A percentile compares a stretch with the other conserved stretches of the same genome.
phyloP scores from a whole-genome alignment of 768 basidiomycete genomes.

The Podaxis sp. region DNA sequence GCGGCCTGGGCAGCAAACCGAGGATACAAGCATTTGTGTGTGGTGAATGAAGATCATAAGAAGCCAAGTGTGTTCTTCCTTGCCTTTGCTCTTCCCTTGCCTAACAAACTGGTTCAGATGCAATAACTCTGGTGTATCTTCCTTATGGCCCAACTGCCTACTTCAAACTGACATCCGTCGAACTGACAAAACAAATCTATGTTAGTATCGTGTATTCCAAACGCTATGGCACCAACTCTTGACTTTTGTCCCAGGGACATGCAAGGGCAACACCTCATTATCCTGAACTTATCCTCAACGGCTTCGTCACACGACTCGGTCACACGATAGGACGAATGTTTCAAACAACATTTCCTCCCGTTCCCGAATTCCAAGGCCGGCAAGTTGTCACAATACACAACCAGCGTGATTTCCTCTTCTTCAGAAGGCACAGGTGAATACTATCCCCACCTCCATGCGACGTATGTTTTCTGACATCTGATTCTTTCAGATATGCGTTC shows the following conservation, averaged over 20 bases:
- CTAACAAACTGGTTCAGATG: conserved; percentile 50
- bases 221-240: background rate
- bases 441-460: too few species aligned
- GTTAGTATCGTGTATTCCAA: conserved; percentile 36
- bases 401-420: conserved; percentile 97
- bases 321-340: conserved; percentile 93
- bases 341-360: conserved; percentile 91
- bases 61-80: conserved; percentile 69
- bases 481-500: conserved; percentile 75
- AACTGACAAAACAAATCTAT: conserved; percentile 81
- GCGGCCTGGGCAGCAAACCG: conserved; percentile 90
- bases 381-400: conserved; percentile 98
- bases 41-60: conserved; percentile 95
- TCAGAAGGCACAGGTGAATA: conserved; percentile 85
- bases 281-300: conserved; percentile 93
- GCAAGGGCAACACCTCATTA: conserved; percentile 89
- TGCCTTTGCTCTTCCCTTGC: background rate
- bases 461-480: background rate
- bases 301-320: conserved; percentile 90
- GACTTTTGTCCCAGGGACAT: conserved; percentile 60
- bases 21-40: conserved; percentile 82
- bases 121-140: conserved; percentile 86
- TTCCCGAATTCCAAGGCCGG: conserved; percentile 92
- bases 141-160: conserved; percentile 93
- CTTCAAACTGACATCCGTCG: conserved; percentile 88